Base-by-base conservation (phyloP, 2,329 filamentous ascomycete species). In the Pseudocercospora cruenta region DNA sequence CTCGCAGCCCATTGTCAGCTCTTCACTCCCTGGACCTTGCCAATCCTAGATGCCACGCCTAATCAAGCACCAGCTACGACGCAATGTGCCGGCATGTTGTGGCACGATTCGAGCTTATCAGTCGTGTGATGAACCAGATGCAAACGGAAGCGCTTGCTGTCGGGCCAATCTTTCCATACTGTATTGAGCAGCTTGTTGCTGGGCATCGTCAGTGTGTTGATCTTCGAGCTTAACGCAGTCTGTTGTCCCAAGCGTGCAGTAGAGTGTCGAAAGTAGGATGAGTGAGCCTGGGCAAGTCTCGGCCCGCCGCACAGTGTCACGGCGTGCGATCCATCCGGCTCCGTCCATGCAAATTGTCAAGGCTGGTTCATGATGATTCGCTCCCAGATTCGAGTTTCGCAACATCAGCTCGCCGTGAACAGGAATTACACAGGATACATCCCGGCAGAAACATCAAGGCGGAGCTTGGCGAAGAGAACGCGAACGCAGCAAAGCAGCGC, bases 51-150 rank as follows among this genome's bases (percentile, higher is more conserved):
- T 54, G 9, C 51, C 51, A 54, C 51, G 22, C 22, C 51, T 9
- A 31, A 26, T 55, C 51, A 26, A 55, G 51, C 24, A 55, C 51
- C 51, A 55, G 51, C 22, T 55, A 31, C 51, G 26, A 26, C 16
- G 51, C 47, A 24, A 51, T 51, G 51, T 55, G 51, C 22, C 26
- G 51, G 51, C 51, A 26, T 55, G 51, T 31, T 55, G 47, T 51
- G 47, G 19, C 21, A 51, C 47, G 47, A 24, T 5, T 24, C 47
- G 21, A 22, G 47, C 19, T 51, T 51, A 24, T 51, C 47, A 51
- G 47, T 51, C 3, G 12, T 51, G 47, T 51, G 19, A 16, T 43
- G 39, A 8, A n/a, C n/a, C 16, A 19, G 39, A n/a, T 43, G 39
- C n/a, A 8, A 6, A 19, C 16, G n/a, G n/a, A n/a, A 19, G 16